Percentiles rank a stretch among this genome's conserved stretches.
Evolutionary conservation across 2,329 filamentous ascomycete genomes (phyloP).

Genomic region (Magnaporthales sp.): DNA sequence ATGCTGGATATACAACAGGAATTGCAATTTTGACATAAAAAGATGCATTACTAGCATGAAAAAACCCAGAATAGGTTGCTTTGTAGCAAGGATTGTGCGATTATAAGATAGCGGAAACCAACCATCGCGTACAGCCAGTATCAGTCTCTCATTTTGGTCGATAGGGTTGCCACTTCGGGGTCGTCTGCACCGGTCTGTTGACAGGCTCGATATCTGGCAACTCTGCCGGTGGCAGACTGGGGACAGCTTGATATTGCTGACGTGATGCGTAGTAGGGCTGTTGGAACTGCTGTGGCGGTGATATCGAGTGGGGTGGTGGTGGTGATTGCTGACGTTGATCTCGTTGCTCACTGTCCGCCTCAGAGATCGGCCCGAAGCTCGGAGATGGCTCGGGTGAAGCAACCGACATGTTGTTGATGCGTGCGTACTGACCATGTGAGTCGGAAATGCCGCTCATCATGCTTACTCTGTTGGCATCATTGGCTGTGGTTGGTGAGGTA

Average conservation of each 20-base stretch:
- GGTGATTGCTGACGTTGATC: neutral
- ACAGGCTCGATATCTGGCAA: neutral
- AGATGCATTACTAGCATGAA: neutral
- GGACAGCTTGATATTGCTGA: neutral
- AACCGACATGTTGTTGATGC: neutral
- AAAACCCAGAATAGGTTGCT: neutral
- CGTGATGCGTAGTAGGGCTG: neutral
- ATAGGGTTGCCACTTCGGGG: neutral
- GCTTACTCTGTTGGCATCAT: neutral
- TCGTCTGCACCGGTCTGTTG: neutral
- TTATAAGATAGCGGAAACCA: neutral
- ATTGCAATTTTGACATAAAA: neutral
- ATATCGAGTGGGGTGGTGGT: neutral
- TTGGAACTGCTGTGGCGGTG: neutral
- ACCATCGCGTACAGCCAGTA: neutral
- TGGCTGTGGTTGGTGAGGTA: neutral
- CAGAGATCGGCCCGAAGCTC: neutral
- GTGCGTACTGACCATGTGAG: slow-evolving; percentile 3
- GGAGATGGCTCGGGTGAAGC: slow-evolving; percentile 4
- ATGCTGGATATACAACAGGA: neutral
- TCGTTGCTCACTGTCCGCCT: neutral
- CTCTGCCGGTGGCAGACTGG: neutral
- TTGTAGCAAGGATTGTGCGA: neutral
- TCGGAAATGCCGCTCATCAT: neutral
- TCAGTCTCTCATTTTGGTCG: neutral